Conservation (phyloP, 192 early-diverging fungal genomes). For the Entophlyctis luteolus region DNA sequence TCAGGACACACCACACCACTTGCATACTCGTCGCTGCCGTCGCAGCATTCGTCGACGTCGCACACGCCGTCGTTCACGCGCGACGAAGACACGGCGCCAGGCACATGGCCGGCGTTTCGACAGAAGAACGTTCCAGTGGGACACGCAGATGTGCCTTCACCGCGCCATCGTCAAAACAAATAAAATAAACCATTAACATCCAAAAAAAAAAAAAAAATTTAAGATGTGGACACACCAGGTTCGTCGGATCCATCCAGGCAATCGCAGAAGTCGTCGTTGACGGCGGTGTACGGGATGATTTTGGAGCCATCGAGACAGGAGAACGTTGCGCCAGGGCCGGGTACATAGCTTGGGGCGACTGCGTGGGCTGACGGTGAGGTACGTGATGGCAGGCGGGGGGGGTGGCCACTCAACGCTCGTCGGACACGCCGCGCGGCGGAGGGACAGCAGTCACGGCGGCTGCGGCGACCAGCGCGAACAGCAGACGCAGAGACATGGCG, state of each 20-base stretch:
- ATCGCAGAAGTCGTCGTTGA: conserved; percentile 90
- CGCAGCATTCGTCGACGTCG: conserved; percentile 83
- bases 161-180: not conserved
- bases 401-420: not conserved
- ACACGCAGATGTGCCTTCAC: conserved; percentile 85
- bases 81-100: conserved; percentile 57
- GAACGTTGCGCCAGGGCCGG: conserved; percentile 1
- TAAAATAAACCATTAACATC: too few relatives aligned
- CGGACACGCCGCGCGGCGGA: not conserved
- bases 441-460: not conserved
- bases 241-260: conserved; percentile 91
- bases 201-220: too few relatives aligned
- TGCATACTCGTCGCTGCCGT: conserved; percentile 84
- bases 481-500: not conserved
- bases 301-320: conserved; percentile 69
- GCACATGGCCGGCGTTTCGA: conserved; percentile 69
- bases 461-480: not conserved
- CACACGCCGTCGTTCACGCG: conserved; percentile 93
- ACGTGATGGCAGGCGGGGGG: not conserved
- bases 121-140: conserved; percentile 75
- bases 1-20: conserved; percentile 60
- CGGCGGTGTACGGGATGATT: conserved; percentile 57
- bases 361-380: too few relatives aligned
- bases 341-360: not conserved
- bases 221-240: conserved; percentile 60